Conservation (phyloP, 768 basidiomycete genomes). For the Rhizopogon rudus region DNA sequence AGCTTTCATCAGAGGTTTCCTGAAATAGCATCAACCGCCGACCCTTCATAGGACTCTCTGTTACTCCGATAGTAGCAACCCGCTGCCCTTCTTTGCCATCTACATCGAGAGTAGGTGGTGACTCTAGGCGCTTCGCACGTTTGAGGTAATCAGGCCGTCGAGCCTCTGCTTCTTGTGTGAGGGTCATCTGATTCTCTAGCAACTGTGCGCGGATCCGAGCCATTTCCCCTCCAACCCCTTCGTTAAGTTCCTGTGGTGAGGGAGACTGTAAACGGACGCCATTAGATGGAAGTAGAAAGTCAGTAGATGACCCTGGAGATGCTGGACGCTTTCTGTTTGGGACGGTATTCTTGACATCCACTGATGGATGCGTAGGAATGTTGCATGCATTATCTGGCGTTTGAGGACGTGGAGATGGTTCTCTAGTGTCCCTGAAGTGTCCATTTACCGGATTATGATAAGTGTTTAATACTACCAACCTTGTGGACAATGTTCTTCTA, state of each 20-base stretch:
- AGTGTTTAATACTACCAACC: not conserved
- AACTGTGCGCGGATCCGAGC: conserved; percentile 53
- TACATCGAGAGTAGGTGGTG: conserved; percentile 29
- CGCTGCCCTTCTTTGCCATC: conserved; percentile 11
- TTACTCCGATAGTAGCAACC: conserved; percentile 46
- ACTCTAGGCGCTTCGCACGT: conserved; percentile 43
- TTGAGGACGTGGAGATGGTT: not conserved
- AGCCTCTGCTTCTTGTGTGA: conserved; percentile 50
- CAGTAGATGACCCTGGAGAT: not conserved
- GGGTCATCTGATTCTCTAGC: conserved; percentile 44
- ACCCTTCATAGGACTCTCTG: conserved; percentile 68
- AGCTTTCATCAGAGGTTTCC: conserved; percentile 79
- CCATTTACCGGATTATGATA: not conserved
- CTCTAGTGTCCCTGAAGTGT: not conserved
- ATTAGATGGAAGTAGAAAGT: conserved; percentile 11
- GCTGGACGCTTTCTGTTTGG: not conserved
- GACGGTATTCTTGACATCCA: not conserved
- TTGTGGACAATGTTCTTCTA: not conserved
- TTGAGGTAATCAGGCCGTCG: conserved; percentile 71
- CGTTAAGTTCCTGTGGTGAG: conserved; percentile 1
- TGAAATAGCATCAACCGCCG: conserved; percentile 72
- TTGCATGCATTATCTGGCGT: not conserved
- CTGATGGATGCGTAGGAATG: not conserved
- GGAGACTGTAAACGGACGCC: conserved; percentile 20
- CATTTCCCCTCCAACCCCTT: conserved; percentile 48